phyloP scores from a whole-genome alignment of 495 filamentous ascomycete genomes.

The Apiosordaria backusii region DNA sequence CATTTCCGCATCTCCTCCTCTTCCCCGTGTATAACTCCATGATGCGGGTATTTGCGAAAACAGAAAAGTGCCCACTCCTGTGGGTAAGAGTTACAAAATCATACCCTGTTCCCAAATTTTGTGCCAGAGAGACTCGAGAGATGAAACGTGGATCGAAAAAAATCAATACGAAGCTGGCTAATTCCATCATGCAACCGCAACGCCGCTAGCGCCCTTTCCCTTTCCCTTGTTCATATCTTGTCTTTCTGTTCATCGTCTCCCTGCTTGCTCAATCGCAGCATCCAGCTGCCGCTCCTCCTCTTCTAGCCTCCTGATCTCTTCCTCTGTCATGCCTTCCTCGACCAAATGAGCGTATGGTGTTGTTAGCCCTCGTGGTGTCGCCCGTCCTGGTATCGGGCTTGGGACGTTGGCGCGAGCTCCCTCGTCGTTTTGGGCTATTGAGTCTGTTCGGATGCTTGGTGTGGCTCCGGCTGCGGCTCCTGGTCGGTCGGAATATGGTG shows the following conservation, averaged over 20 bases:
- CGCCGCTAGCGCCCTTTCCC: background rate
- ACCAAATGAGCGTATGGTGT: slow-evolving; percentile 44
- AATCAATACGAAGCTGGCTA: background rate
- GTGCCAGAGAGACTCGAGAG: background rate
- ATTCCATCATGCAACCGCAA: background rate
- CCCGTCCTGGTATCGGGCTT: slow-evolving; percentile 22
- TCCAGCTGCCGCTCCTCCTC: slow-evolving; percentile 50
- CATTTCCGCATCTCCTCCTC: background rate
- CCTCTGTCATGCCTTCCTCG: slow-evolving; percentile 51
- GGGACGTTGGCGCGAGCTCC: slow-evolving; percentile 14
- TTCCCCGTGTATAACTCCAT: slow-evolving; percentile 1
- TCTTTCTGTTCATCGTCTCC: slow-evolving; percentile 20
- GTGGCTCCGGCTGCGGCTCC: slow-evolving; percentile 12
- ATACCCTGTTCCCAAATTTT: background rate
- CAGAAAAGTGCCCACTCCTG: background rate
- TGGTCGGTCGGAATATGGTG: slow-evolving; percentile 38
- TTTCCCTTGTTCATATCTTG: slow-evolving; percentile 3
- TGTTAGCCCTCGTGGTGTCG: slow-evolving; percentile 24
- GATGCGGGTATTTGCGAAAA: background rate
- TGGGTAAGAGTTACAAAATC: no score
- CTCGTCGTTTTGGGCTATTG: slow-evolving; percentile 12
- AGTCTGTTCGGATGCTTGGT: slow-evolving; percentile 16
- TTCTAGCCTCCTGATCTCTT: slow-evolving; percentile 45
- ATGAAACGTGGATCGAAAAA: background rate
- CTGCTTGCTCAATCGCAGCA: slow-evolving; percentile 44